Percentiles rank a stretch among this genome's conserved stretches.
These are phyloP conservation scores for Lactifluus rugatus DNA, from an alignment of 768 basidiomycete genomes.

Conservation along the genomic window DNA sequence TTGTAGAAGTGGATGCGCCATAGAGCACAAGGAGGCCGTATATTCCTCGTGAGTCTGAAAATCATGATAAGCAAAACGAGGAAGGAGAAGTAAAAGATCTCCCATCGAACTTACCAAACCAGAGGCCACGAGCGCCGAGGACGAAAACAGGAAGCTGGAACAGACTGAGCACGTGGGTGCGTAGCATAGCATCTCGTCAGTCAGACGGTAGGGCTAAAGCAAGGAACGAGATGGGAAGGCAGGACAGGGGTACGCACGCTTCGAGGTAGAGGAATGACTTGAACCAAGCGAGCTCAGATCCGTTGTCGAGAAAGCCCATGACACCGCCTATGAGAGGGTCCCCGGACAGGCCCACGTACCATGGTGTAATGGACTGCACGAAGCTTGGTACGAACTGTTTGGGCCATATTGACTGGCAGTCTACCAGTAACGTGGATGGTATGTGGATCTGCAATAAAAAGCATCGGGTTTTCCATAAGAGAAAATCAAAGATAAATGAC, in stretches of 20 bases:
- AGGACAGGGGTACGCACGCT: constrained; percentile 33
- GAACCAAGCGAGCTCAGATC: constrained; percentile 44
- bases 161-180: constrained; percentile 32
- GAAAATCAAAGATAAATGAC: background rate
- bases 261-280: constrained; percentile 53
- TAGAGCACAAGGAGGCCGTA: constrained; percentile 63
- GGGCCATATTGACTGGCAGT: constrained; percentile 61
- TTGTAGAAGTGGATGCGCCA: constrained; percentile 69
- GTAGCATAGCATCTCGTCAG: background rate
- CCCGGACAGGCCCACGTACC: constrained; percentile 47
- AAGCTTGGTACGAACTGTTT: constrained; percentile 37
- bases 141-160: constrained; percentile 76
- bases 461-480: background rate
- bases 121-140: constrained; percentile 52
- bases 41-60: constrained; percentile 40
- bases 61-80: background rate
- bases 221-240: no score
- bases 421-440: constrained; percentile 57
- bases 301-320: constrained; percentile 33
- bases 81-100: background rate
- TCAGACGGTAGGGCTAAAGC: background rate
- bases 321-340: constrained; percentile 58
- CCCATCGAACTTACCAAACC: constrained; percentile 36
- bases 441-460: constrained; percentile 47
- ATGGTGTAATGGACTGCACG: constrained; percentile 35